These are phyloP conservation scores for Phytophthora kernoviae DNA, from an alignment of 352 stramenopile species.

Conservation along the genomic window DNA sequence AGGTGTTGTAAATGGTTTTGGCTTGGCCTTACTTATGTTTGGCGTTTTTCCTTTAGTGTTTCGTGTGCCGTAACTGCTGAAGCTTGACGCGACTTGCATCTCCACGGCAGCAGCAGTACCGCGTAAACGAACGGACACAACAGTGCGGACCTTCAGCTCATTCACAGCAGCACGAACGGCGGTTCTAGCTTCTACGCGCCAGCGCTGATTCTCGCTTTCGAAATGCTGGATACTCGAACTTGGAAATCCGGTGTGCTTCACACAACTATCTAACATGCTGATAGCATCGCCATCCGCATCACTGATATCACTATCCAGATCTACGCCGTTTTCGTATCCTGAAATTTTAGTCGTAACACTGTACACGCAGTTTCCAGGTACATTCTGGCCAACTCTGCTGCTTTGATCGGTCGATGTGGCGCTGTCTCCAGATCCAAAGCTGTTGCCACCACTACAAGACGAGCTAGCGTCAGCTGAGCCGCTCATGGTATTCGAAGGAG, in stretches of 20 bases:
- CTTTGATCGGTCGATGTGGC: background rate
- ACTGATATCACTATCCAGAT: slow-evolving; percentile 2
- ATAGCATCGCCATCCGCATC: no score
- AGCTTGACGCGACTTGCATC: slow-evolving; percentile 1
- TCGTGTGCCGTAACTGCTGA: background rate
- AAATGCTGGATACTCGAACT: no score
- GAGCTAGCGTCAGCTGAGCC: background rate
- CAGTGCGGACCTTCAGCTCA: slow-evolving; percentile 1
- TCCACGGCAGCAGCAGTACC: slow-evolving; percentile 6
- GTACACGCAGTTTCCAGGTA: no score
- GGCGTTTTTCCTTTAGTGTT: background rate
- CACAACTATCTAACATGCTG: no score
- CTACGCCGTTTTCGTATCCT: slow-evolving; percentile 3
- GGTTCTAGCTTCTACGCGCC: background rate
- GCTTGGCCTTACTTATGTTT: background rate
- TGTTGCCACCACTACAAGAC: no score
- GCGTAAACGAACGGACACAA: slow-evolving; percentile 12
- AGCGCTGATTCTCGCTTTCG: background rate
- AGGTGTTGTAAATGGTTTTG: background rate
- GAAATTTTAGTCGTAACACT: no score
- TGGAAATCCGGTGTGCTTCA: no score
- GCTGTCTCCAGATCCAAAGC: background rate
- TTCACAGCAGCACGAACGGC: background rate
- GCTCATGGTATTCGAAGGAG: background rate
- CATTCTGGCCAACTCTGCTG: background rate